Conservation (phyloP, 2,329 filamentous ascomycete genomes). For the Conoideocrella luteorostrata region DNA sequence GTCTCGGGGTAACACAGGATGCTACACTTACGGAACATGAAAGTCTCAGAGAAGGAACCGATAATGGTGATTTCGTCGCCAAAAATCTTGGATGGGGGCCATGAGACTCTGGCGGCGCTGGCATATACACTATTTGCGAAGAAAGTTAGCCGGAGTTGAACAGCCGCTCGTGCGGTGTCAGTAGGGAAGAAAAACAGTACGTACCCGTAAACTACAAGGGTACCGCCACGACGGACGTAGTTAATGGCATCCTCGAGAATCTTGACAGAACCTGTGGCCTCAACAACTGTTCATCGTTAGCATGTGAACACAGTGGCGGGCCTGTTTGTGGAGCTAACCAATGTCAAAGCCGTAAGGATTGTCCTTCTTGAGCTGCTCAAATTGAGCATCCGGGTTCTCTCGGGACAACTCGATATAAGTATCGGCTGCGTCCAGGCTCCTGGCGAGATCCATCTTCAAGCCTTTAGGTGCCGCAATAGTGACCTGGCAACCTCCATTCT, state of each 20-base stretch:
- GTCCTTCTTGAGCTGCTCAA: conserved; percentile 53
- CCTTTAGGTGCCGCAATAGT: conserved; percentile 63
- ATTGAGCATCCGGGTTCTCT: conserved; percentile 50
- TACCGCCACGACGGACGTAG: conserved; percentile 65
- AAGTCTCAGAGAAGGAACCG: conserved; percentile 67
- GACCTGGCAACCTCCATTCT: conserved; percentile 63
- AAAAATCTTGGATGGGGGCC: conserved; percentile 68
- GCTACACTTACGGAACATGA: conserved; percentile 56
- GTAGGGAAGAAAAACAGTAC: not conserved
- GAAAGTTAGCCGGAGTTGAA: conserved; percentile 5
- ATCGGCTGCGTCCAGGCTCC: conserved; percentile 48
- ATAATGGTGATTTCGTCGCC: conserved; percentile 64
- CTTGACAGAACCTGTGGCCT: conserved; percentile 62
- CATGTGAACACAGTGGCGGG: not conserved
- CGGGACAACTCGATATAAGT: conserved; percentile 48
- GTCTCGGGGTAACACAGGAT: not conserved
- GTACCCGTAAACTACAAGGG: conserved; percentile 60
- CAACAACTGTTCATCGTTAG: conserved; percentile 41
- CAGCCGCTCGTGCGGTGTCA: not conserved
- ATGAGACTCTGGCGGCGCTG: conserved; percentile 54
- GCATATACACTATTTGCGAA: conserved; percentile 58
- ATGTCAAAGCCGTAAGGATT: conserved; percentile 71
- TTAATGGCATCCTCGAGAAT: conserved; percentile 66
- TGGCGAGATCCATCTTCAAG: conserved; percentile 64
- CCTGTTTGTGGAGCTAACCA: conserved; percentile 24